Evolutionary conservation across 1,284 basidiomycete genomes (phyloP).

Genomic region (Coniferiporia sulphurascens): DNA sequence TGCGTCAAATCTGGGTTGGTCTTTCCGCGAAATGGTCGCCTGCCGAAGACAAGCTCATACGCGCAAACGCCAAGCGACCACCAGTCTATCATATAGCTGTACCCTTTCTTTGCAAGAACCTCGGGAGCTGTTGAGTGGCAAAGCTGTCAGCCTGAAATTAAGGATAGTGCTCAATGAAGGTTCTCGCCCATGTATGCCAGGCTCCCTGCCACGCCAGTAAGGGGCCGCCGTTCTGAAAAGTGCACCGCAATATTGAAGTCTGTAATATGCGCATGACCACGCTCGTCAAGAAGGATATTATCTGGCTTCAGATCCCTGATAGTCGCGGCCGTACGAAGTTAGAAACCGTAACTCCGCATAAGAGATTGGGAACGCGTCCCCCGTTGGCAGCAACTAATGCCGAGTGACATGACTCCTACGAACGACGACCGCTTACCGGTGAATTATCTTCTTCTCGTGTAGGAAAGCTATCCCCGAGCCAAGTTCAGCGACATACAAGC

Average conservation of each 20-base stretch:
- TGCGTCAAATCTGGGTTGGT: slow-evolving; percentile 88
- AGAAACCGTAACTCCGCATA: neutral
- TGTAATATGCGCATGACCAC: slow-evolving; percentile 93
- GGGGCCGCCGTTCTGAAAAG: slow-evolving; percentile 75
- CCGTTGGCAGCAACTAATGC: neutral
- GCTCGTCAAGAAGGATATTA: slow-evolving; percentile 94
- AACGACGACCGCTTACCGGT: slow-evolving; percentile 60
- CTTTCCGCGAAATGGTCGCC: slow-evolving; percentile 87
- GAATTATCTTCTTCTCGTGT: slow-evolving; percentile 90
- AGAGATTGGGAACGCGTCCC: neutral
- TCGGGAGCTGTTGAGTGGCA: slow-evolving; percentile 62
- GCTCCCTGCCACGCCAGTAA: slow-evolving; percentile 95
- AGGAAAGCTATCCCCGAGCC: slow-evolving; percentile 88
- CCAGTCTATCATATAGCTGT: slow-evolving; percentile 92
- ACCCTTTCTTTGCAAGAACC: slow-evolving; percentile 79
- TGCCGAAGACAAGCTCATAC: slow-evolving; percentile 89
- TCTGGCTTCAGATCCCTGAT: slow-evolving; percentile 92
- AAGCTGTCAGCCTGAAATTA: neutral
- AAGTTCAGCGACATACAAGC: slow-evolving; percentile 89
- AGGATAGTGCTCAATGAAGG: neutral
- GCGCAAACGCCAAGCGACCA: slow-evolving; percentile 94
- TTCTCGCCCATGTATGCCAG: slow-evolving; percentile 94
- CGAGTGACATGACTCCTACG: neutral
- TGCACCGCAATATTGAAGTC: slow-evolving; percentile 99
- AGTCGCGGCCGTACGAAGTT: slow-evolving; percentile 33